Evolutionary conservation across 2,329 filamentous ascomycete genomes (phyloP).

Genomic region (Aspergillus calidoustus): DNA sequence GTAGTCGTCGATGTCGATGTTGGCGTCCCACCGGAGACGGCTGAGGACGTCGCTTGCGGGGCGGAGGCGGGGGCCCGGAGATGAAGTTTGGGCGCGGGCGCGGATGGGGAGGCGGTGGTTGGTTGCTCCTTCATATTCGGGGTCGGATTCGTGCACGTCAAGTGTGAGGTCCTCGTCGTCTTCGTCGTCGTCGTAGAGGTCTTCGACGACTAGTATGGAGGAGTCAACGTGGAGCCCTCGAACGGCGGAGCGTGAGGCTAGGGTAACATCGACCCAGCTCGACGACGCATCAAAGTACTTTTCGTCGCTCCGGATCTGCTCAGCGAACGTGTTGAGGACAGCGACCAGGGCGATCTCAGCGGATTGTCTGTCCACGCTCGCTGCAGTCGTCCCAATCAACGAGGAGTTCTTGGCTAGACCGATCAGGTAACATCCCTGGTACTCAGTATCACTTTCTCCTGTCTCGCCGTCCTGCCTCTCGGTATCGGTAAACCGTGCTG

Average conservation of each 20-base stretch:
- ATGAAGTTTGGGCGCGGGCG: background rate
- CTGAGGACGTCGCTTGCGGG: conserved; percentile 13
- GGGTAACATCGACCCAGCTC: conserved; percentile 10
- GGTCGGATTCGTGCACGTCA: background rate
- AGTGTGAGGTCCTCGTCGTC: background rate
- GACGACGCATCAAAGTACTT: conserved; percentile 17
- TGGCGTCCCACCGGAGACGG: conserved; percentile 7
- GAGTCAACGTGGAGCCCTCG: conserved; percentile 1
- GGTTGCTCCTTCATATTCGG: background rate
- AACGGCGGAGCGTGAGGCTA: conserved; percentile 2
- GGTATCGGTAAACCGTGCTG: conserved; percentile 12
- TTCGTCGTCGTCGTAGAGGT: conserved; percentile 11
- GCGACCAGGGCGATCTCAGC: conserved; percentile 7
- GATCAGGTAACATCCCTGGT: conserved; percentile 15
- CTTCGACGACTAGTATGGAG: background rate
- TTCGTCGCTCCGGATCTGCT: conserved; percentile 11
- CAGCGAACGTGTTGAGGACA: conserved; percentile 7
- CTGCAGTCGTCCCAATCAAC: background rate
- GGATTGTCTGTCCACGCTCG: conserved; percentile 1
- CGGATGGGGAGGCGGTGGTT: background rate
- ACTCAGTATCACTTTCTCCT: background rate
- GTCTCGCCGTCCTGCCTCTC: background rate
- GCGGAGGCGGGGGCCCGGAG: background rate
- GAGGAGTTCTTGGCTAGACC: background rate
- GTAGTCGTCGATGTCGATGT: conserved; percentile 13